Evolutionary conservation across 805 yeast genomes (phyloP).

Genomic region (Monosporozyma servazzii): DNA sequence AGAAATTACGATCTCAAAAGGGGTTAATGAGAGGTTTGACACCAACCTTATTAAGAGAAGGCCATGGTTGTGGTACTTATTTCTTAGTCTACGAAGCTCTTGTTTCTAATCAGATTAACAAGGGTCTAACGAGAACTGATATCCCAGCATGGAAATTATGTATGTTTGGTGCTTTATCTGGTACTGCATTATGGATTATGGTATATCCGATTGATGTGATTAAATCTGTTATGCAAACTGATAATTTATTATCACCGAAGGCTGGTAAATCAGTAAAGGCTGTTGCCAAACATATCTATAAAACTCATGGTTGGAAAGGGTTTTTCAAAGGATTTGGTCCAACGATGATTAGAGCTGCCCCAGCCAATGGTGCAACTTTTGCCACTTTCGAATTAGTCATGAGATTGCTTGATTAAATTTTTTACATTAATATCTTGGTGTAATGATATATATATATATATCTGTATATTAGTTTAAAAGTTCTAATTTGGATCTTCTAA

Average conservation of each 20-base stretch:
- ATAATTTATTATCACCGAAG: constrained; percentile 38
- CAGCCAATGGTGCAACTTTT: constrained; percentile 96
- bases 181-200: constrained; percentile 77
- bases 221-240: constrained; percentile 73
- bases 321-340: constrained; percentile 89
- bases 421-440: too few species aligned
- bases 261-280: constrained; percentile 45
- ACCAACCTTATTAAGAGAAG: constrained; percentile 79
- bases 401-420: constrained; percentile 45
- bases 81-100: constrained; percentile 86
- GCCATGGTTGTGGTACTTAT: constrained; percentile 81
- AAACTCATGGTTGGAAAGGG: constrained; percentile 57
- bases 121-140: constrained; percentile 46
- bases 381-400: constrained; percentile 87
- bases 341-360: constrained; percentile 91
- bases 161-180: constrained; percentile 81
- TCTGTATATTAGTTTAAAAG: background rate
- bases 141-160: constrained; percentile 86
- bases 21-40: constrained; percentile 73
- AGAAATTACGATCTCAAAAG: constrained; percentile 42
- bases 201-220: constrained; percentile 85
- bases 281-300: constrained; percentile 46
- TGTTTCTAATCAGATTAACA: constrained; percentile 42
- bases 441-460: background rate
- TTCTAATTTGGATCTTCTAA: constrained; percentile 36